Conservation (phyloP, 169 alveolate species). For the Perkinsus olseni region DNA sequence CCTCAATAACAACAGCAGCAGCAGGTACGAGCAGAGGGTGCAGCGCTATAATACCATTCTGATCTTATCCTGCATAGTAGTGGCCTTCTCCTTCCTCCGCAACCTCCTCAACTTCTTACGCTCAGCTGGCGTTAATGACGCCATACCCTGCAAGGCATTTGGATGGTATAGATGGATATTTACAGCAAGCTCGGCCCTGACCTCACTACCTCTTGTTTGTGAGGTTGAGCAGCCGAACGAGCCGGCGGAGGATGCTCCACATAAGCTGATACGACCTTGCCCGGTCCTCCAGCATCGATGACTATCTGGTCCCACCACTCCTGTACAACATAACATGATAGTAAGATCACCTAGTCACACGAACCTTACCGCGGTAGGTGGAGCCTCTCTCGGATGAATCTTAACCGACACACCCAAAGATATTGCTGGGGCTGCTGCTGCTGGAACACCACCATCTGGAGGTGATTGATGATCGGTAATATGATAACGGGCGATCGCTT, state of each 20-base stretch:
- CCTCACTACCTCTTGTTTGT: neutral
- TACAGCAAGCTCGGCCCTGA: no score
- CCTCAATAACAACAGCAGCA: neutral
- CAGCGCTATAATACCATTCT: neutral
- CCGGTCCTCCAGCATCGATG: neutral
- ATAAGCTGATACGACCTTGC: neutral
- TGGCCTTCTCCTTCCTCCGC: neutral
- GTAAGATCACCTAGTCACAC: neutral
- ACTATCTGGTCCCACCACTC: neutral
- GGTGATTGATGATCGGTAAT: neutral
- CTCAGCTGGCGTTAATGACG: neutral
- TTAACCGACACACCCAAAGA: neutral
- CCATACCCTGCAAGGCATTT: neutral
- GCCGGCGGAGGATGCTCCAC: neutral
- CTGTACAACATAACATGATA: neutral
- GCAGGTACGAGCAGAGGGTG: no score
- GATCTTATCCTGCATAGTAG: neutral
- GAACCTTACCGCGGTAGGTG: neutral
- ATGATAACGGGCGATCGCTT: neutral
- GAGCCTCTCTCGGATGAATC: neutral
- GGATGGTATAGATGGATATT: no score
- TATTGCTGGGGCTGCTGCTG: neutral
- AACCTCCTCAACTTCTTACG: neutral
- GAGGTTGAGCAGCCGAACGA: neutral
- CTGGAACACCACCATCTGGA: neutral